Conservation (phyloP, 441 rosid genomes). For the Aquilaria agallochum region DNA sequence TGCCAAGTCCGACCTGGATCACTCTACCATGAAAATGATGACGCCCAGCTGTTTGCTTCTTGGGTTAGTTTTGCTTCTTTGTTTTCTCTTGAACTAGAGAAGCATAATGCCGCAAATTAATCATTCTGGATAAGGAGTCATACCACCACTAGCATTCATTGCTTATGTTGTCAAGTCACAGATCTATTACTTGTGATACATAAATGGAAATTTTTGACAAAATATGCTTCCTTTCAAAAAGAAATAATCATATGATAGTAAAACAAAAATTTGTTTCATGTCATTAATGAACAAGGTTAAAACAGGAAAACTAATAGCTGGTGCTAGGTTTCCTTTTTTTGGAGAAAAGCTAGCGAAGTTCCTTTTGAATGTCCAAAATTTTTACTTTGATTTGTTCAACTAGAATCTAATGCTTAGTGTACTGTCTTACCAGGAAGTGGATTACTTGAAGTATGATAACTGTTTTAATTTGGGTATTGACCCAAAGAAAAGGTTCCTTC, state of each 20-base stretch:
- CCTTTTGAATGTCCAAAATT: too few species aligned
- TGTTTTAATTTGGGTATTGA: conserved; percentile 85
- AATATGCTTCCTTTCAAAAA: too few species aligned
- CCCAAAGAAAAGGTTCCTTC: conserved; percentile 62
- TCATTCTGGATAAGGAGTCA: not conserved
- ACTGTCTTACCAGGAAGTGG: conserved; percentile 60
- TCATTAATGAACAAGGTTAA: too few species aligned
- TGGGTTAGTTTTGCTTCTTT: conserved; percentile 63
- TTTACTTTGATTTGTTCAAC: not conserved
- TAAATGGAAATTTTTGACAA: too few species aligned
- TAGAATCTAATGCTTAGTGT: conserved; percentile 9
- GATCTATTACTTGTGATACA: too few species aligned
- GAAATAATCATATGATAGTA: too few species aligned
- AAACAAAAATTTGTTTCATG: too few species aligned
- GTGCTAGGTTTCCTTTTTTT: too few species aligned
- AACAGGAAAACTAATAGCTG: too few species aligned
- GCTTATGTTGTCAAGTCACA: not conserved
- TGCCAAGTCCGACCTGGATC: conserved; percentile 98
- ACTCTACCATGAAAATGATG: conserved; percentile 76
- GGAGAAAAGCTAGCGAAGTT: too few species aligned
- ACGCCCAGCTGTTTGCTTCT: conserved; percentile 77
- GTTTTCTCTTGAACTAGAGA: conserved; percentile 2
- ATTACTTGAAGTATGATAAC: conserved; percentile 95
- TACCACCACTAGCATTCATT: not conserved
- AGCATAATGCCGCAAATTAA: not conserved